These are phyloP conservation scores for Lonicera japonica DNA, from an alignment of 129 eudicot species.

Conservation along the genomic window DNA sequence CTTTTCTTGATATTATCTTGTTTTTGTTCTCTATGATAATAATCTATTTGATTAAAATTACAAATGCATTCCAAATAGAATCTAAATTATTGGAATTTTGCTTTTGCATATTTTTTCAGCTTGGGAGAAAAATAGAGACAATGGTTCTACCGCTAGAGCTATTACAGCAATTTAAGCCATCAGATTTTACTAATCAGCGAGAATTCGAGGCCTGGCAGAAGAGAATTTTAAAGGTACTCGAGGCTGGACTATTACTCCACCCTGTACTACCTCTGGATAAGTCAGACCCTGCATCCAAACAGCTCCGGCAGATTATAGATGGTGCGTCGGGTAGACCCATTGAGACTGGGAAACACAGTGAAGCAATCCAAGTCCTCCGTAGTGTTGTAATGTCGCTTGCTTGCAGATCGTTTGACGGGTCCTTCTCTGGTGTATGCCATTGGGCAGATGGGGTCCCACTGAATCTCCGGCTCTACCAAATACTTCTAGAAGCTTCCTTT, in stretches of 20 bases:
- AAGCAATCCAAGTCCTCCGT: conserved; percentile 48
- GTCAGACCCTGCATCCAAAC: conserved; percentile 44
- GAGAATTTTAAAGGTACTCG: conserved; percentile 65
- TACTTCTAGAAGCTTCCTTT: conserved; percentile 76
- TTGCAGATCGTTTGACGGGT: conserved; percentile 61
- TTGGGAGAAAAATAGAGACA: conserved; percentile 71
- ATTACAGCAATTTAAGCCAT: conserved; percentile 52
- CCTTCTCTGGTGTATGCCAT: conserved; percentile 53
- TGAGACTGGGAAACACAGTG: conserved; percentile 68
- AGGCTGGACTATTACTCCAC: conserved; percentile 74
- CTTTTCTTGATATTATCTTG: too few relatives aligned
- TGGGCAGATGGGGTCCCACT: conserved; percentile 92
- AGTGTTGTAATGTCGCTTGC: conserved; percentile 46
- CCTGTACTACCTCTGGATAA: conserved; percentile 54
- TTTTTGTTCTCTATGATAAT: too few relatives aligned
- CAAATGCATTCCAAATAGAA: too few relatives aligned
- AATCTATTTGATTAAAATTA: too few relatives aligned
- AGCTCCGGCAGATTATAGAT: conserved; percentile 44
- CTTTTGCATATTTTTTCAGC: conserved; percentile 34
- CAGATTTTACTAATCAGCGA: conserved; percentile 56
- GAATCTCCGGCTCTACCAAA: conserved; percentile 65
- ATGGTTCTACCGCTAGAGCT: conserved; percentile 73
- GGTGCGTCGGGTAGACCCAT: conserved; percentile 45
- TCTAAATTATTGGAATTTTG: too few relatives aligned
- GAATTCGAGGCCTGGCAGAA: conserved; percentile 72